phyloP scores from a whole-genome alignment of 1,284 basidiomycete species.

The Cryptococcus sp. region DNA sequence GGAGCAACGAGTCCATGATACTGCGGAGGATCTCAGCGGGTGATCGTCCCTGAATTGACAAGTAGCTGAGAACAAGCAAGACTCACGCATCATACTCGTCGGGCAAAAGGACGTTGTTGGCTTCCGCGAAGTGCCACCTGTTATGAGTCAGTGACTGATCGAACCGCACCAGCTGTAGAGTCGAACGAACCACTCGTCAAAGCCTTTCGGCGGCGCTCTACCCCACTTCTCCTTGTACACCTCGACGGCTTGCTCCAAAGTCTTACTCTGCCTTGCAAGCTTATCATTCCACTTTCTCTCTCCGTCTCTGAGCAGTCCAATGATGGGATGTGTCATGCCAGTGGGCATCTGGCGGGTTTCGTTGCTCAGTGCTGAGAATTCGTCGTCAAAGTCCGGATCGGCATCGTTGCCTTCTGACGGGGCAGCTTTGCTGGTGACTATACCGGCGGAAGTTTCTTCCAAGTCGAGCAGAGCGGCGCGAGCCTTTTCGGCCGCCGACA shows the following conservation, averaged over 20 bases:
- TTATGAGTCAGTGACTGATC: neutral
- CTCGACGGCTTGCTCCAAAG: conserved; percentile 55
- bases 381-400: conserved; percentile 34
- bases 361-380: conserved; percentile 24
- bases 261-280: conserved; percentile 54
- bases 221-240: conserved; percentile 55
- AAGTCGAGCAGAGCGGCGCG: conserved; percentile 38
- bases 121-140: conserved; percentile 45
- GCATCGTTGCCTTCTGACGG: conserved; percentile 20
- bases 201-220: conserved; percentile 54
- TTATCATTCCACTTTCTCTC: conserved; percentile 55
- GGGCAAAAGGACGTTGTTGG: conserved; percentile 46
- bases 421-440: conserved; percentile 29
- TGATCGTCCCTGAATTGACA: neutral
- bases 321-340: conserved; percentile 51
- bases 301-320: conserved; percentile 54
- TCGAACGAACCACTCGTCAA: conserved; percentile 49
- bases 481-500: conserved; percentile 41
- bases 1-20: conserved; percentile 51
- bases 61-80: neutral
- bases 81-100: conserved; percentile 54
- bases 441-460: conserved; percentile 41
- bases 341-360: conserved; percentile 13
- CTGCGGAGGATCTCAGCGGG: conserved; percentile 22
- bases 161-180: too few relatives aligned